A percentile compares a stretch with the other conserved stretches of the same genome.
These are phyloP conservation scores for Aspergillus sparsus DNA, from an alignment of 495 filamentous ascomycete species.

Conservation along the genomic window DNA sequence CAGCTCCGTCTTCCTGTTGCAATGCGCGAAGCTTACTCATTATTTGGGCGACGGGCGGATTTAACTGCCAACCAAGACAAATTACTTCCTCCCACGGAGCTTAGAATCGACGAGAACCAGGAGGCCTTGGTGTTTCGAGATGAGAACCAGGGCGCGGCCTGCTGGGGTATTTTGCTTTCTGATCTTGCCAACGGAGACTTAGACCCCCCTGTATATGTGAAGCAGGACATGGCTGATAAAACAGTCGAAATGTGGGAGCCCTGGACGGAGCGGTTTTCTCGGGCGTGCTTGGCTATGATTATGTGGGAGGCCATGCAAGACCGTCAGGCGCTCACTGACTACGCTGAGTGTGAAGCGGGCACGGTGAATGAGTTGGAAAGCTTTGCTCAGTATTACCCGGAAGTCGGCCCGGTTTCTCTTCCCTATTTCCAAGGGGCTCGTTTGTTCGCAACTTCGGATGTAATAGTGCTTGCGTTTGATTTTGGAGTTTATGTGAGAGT, in stretches of 20 bases:
- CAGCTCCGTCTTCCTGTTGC: background rate
- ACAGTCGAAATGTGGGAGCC: background rate
- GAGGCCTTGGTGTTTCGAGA: constrained; percentile 3
- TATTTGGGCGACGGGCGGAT: background rate
- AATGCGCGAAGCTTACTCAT: constrained; percentile 3
- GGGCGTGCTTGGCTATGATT: background rate
- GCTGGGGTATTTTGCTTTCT: background rate
- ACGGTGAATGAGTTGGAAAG: background rate
- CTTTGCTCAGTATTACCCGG: background rate
- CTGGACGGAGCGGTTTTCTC: background rate
- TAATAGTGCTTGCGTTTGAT: background rate
- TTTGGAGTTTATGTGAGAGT: background rate
- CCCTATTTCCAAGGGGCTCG: background rate
- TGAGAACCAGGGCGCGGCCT: background rate
- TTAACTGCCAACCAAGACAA: background rate
- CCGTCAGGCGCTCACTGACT: background rate
- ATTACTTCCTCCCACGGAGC: background rate
- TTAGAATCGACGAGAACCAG: background rate
- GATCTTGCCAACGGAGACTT: background rate
- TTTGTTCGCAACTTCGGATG: background rate
- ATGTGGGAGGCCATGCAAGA: constrained; percentile 1
- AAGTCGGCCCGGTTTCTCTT: background rate
- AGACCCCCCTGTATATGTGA: background rate
- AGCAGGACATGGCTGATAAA: background rate
- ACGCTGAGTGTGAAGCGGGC: background rate